Percentiles rank a stretch among this genome's conserved stretches.
Evolutionary conservation across 331 rosid genomes (phyloP).

Genomic region (Malus hybrid): DNA sequence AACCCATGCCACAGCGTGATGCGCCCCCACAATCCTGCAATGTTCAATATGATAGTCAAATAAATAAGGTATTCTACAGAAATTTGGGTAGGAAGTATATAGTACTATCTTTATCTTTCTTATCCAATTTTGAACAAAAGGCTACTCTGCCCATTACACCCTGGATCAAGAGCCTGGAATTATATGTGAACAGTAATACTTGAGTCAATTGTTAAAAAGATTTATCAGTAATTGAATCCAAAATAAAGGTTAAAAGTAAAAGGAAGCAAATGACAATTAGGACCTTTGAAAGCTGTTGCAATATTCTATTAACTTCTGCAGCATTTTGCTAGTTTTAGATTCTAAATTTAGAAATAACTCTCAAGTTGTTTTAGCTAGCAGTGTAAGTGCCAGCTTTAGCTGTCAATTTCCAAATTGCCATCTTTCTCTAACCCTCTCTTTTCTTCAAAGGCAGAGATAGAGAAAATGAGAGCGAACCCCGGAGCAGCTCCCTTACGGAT

Average conservation of each 20-base stretch:
- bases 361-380: not conserved
- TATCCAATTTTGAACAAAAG: not conserved
- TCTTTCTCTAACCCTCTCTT: not conserved
- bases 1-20: slow-evolving; percentile 69
- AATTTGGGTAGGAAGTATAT: not conserved
- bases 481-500: not conserved
- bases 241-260: too few relatives aligned
- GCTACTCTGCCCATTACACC: too few relatives aligned
- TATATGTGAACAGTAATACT: too few relatives aligned
- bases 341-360: not conserved
- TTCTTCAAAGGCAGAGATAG: not conserved
- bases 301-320: not conserved
- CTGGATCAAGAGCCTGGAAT: too few relatives aligned
- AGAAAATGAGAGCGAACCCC: not conserved
- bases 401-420: not conserved
- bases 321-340: not conserved
- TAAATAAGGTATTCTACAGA: not conserved
- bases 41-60: slow-evolving; percentile 18
- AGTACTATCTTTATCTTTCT: not conserved
- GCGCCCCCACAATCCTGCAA: slow-evolving; percentile 88
- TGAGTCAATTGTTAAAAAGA: too few relatives aligned
- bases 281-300: not conserved
- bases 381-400: not conserved
- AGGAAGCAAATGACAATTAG: too few relatives aligned
- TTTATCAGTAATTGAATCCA: too few relatives aligned